Base-by-base conservation (phyloP, 2,329 filamentous ascomycete species). In the Diaporthe vexans region DNA sequence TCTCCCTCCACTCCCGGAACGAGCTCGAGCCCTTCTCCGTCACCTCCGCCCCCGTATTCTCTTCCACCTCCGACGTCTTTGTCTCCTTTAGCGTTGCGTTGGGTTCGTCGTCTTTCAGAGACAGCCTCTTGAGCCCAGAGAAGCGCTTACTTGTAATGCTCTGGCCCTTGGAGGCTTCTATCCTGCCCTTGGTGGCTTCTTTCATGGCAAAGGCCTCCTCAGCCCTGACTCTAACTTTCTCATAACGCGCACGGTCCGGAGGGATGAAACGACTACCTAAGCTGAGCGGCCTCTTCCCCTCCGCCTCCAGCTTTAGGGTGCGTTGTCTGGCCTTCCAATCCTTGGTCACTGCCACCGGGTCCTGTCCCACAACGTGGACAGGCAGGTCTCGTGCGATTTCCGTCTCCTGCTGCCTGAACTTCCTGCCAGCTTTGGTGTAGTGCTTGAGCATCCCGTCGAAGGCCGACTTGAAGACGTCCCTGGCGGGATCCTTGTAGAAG, bases 391-490 rank as follows among this genome's bases (percentile, higher is more conserved):
- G 82, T 73, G 92, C 89, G 40, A 87, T 79, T 79, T 86, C 78
- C 72, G 91, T 88, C 80, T 92, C 85, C 76, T 83, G 75, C 71
- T 85, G 79, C 74, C 94, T 89, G 82, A 89, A 93, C 67, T 81
- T 75, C 57, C 89, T 87, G 10, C 95, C 94, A 70, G 85, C 80
- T 17, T 85, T 78, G 71, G 88, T 91, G 59, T 81, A 78, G 70
- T 78, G 74, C 8, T 83, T 79, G 73, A 90, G 80, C 11, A 80
- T 78, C 37, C 86, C 86, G 24, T 76, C 72, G 77, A 86, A 89
- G 82, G 88, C 85, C 82, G 3, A 80, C 78, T 17, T 83, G 84
- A 19, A 74, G 40, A 35, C 29, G 15, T 71, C 65, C 48, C 85
- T 82, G 5, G 83, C 83, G 19, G 86, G 84, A 15, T 86, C 83